Base-by-base conservation (phyloP, 768 basidiomycete species). In the Strobilomyces echinocephalus region DNA sequence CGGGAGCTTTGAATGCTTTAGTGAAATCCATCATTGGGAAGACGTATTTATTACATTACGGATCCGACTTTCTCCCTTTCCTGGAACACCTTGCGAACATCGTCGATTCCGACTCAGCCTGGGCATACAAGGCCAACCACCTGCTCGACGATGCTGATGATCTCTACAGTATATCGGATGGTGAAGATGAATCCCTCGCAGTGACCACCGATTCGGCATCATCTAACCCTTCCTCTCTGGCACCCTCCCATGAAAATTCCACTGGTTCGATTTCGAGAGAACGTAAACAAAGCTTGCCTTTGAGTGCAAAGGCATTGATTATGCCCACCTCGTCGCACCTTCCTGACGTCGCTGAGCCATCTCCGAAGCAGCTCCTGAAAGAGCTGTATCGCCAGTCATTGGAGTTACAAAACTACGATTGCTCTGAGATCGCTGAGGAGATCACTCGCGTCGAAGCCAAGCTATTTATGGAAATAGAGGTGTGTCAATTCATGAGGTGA, bases 31-130 rank as follows among this genome's bases (percentile, higher is more conserved):
- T 91, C 58, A 76, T 87, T 9, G 80, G 83, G 46, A 89, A 91
- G 67, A 86, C 86, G 0, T 84, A 91, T 63, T 81, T 91, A 20
- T 76, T 91, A 14, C 90, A 92, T 66, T 93, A 93, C 58, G 91
- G 87, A 35, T 84, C 87, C 14, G 87, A 90, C 61, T 82, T 93
- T 60, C 76, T 90, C 10, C 88, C 88, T 1, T 92, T 93, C 65
- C 73, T 89, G 34, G 87, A 91, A 59, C 73, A 78, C 46, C 73
- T 90, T 10, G 76, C 85, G 5, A 74, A 68, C 33, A 73, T 88
- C 24, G 70, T 74, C n/a, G 90, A 92, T 63, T 76, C 77, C 49
- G 88, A 92, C 64, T 74, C 76, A 21, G 69, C 80, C 8, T 92
- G 91, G 90, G 84, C 88, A n/a, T 64, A 85, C 59, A 85, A 85